phyloP scores from a whole-genome alignment of 192 early-diverging fungal species.

The Allomyces arbusculus region DNA sequence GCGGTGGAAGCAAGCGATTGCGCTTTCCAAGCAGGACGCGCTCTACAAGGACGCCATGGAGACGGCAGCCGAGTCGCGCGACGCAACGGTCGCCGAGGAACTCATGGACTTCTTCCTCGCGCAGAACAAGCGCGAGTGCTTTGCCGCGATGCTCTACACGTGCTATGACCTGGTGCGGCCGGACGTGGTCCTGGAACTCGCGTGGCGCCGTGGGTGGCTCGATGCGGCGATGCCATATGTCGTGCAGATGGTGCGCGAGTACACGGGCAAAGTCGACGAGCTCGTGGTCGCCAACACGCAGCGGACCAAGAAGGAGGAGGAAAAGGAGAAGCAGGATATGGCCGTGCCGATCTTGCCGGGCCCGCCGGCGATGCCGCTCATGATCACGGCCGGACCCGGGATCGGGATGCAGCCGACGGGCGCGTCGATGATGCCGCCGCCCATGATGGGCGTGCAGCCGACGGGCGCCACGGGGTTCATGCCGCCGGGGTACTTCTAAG shows the following conservation, averaged over 20 bases:
- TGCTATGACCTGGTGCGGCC: conserved; percentile 91
- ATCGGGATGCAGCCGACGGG: background rate
- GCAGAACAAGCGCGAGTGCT: conserved; percentile 75
- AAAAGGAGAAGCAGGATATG: conserved; percentile 30
- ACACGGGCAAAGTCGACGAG: conserved; percentile 53
- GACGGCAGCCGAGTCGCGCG: conserved; percentile 78
- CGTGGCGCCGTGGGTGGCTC: conserved; percentile 69
- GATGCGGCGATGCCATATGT: conserved; percentile 98
- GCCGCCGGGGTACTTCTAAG: background rate
- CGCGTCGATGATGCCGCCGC: background rate
- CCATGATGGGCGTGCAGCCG: background rate
- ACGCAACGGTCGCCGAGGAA: conserved; percentile 79
- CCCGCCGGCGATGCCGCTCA: background rate
- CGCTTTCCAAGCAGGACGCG: conserved; percentile 87
- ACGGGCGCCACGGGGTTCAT: background rate
- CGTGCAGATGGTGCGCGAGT: conserved; percentile 77
- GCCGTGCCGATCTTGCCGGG: conserved; percentile 2
- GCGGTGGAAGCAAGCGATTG: conserved; percentile 87
- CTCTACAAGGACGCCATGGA: conserved; percentile 98
- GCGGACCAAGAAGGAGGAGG: conserved; percentile 21
- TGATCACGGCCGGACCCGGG: background rate
- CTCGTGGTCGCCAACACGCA: conserved; percentile 27
- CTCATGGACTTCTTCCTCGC: conserved; percentile 89
- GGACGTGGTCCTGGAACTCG: conserved; percentile 81
- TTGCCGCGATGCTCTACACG: conserved; percentile 74